Evolutionary conservation across 164 flowering plant genomes (phyloP).

Genomic region (Hamamelis virginiana): DNA sequence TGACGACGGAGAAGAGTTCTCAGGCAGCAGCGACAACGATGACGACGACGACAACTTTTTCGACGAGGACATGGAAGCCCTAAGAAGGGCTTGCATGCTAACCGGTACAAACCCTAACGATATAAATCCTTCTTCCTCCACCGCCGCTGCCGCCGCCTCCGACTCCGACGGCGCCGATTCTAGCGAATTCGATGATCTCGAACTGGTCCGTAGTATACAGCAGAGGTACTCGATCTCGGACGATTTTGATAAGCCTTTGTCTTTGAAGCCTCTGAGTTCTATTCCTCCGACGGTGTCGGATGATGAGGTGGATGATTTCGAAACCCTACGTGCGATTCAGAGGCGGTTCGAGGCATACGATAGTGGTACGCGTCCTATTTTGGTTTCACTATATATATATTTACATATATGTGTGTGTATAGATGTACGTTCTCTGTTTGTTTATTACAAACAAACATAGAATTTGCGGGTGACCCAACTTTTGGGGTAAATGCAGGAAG

Average conservation of each 20-base stretch:
- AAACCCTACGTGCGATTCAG: constrained; percentile 65
- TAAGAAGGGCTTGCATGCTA: constrained; percentile 37
- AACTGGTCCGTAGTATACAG: constrained; percentile 44
- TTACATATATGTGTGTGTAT: not conserved
- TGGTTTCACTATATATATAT: not conserved
- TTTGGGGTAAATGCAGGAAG: no score
- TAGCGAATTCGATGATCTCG: constrained; percentile 49
- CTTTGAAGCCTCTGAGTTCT: constrained; percentile 32
- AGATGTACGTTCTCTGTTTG: not conserved
- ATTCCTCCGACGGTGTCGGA: constrained; percentile 30
- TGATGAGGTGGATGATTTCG: constrained; percentile 48
- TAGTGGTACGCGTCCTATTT: constrained; percentile 25
- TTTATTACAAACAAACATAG: no score
- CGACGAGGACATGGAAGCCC: constrained; percentile 49
- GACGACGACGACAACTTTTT: constrained; percentile 29
- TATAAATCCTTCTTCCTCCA: constrained; percentile 11
- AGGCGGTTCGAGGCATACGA: constrained; percentile 56
- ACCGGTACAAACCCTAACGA: constrained; percentile 30
- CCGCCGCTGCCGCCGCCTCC: constrained; percentile 12
- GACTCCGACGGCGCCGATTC: constrained; percentile 29
- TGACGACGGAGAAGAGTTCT: not conserved
- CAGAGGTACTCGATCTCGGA: constrained; percentile 31
- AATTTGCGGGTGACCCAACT: no score
- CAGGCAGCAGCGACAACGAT: constrained; percentile 10
- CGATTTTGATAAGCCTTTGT: constrained; percentile 21